Conservation (phyloP, 1,284 basidiomycete genomes). For the Rhodotorula sp. region DNA sequence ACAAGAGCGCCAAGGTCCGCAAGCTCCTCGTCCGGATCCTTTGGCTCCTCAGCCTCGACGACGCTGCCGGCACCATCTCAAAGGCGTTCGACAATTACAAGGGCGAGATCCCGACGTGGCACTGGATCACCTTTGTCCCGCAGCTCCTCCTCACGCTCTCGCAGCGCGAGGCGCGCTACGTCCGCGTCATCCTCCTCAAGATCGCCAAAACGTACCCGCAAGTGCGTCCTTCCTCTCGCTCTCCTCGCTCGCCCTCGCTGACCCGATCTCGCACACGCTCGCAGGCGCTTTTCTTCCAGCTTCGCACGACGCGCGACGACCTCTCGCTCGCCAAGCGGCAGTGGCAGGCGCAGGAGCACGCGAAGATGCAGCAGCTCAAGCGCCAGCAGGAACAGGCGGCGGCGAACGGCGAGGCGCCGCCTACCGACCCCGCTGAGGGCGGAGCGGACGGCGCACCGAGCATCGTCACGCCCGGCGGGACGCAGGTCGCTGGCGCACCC, state of each 20-base stretch:
- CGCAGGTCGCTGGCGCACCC: constrained; percentile 16
- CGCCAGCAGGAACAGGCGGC: constrained; percentile 45
- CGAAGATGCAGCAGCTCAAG: constrained; percentile 6
- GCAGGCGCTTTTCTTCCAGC: constrained; percentile 91
- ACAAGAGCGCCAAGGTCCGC: constrained; percentile 92
- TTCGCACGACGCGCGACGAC: constrained; percentile 91
- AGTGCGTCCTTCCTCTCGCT: constrained; percentile 57
- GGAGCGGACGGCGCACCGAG: constrained; percentile 17
- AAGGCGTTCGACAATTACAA: constrained; percentile 94
- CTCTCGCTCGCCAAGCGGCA: constrained; percentile 58
- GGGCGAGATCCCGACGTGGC: constrained; percentile 96
- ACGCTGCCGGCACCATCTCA: constrained; percentile 71
- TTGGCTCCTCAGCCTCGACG: constrained; percentile 96
- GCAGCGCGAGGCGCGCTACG: constrained; percentile 89
- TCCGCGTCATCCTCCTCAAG: constrained; percentile 82
- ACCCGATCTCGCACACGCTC: constrained; percentile 4
- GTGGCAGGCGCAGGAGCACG: constrained; percentile 38
- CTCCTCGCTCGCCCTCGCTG: neutral
- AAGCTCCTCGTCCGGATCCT: constrained; percentile 88
- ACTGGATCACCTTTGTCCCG: constrained; percentile 97
- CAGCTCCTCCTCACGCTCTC: constrained; percentile 90
- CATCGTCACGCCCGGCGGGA: constrained; percentile 21
- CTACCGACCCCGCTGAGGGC: constrained; percentile 47
- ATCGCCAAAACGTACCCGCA: constrained; percentile 93
- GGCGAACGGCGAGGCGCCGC: constrained; percentile 56